These are phyloP conservation scores for Phyllosticta citrichinensis DNA, from an alignment of 2,329 filamentous ascomycete species.

Conservation along the genomic window DNA sequence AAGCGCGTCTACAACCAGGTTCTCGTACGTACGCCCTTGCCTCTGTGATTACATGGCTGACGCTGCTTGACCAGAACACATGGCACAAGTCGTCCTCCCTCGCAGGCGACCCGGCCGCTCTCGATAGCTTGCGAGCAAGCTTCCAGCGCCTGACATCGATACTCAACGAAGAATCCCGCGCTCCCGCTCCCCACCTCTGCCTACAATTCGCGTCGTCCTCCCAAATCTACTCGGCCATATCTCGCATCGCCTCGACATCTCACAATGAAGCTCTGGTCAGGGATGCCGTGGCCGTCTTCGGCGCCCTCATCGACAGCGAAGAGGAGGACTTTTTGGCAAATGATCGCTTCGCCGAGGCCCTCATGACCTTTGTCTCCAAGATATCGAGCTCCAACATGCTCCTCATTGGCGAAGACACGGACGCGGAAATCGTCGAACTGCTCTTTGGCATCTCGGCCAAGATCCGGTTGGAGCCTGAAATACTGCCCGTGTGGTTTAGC, in stretches of 20 bases:
- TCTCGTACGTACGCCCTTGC: constrained; percentile 31
- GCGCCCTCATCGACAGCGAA: constrained; percentile 87
- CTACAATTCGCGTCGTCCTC: constrained; percentile 76
- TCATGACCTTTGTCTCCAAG: constrained; percentile 76
- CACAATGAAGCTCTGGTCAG: constrained; percentile 79
- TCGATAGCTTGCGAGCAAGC: constrained; percentile 40
- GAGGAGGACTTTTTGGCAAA: constrained; percentile 92
- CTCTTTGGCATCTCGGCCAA: constrained; percentile 95
- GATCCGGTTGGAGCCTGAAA: constrained; percentile 78
- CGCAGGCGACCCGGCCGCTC: constrained; percentile 40
- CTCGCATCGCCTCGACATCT: constrained; percentile 76
- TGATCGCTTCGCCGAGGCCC: constrained; percentile 69
- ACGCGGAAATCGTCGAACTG: constrained; percentile 82
- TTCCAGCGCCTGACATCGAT: constrained; percentile 53
- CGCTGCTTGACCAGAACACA: constrained; percentile 38
- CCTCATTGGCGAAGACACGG: constrained; percentile 67
- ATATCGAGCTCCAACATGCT: constrained; percentile 66
- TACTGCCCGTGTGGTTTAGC: constrained; percentile 87
- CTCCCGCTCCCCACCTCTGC: constrained; percentile 83
- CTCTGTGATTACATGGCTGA: neutral
- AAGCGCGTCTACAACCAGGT: constrained; percentile 51
- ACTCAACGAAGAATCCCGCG: constrained; percentile 79
- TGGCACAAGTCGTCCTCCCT: constrained; percentile 48
- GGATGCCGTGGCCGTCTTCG: constrained; percentile 77
- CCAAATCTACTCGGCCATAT: constrained; percentile 81